These are phyloP conservation scores for Anthracocystis setariae DNA, from an alignment of 1,284 basidiomycete genomes.

Conservation along the genomic window DNA sequence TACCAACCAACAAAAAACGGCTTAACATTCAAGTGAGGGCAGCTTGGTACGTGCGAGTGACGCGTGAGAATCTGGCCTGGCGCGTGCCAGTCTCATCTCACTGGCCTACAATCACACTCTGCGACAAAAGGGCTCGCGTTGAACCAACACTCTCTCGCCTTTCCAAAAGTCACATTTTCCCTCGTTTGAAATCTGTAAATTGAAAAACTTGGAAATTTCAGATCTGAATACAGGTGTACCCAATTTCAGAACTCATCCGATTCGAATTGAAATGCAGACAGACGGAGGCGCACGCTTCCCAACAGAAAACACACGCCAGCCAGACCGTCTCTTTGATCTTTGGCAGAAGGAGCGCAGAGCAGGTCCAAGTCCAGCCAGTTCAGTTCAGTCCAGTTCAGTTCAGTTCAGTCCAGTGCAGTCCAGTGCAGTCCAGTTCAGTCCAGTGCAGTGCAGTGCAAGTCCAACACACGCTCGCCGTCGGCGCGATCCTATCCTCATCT, in stretches of 20 bases:
- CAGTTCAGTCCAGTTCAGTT: too few species aligned
- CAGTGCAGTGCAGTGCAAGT: too few species aligned
- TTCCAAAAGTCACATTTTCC: constrained; percentile 22
- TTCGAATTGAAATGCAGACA: too few species aligned
- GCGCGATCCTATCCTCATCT: constrained; percentile 19
- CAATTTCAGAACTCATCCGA: too few species aligned
- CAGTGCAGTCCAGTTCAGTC: too few species aligned
- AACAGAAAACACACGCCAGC: too few species aligned
- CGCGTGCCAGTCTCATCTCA: constrained; percentile 6
- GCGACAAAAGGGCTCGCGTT: neutral
- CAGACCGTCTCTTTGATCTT: too few species aligned
- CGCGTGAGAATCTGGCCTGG: constrained; percentile 9
- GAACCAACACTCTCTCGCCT: neutral
- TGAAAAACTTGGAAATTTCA: neutral
- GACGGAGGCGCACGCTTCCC: constrained; percentile 4
- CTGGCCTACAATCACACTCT: constrained; percentile 18
- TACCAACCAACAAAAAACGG: too few species aligned
- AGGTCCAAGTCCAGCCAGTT: too few species aligned
- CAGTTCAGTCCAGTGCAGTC: too few species aligned
- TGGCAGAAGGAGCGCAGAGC: too few species aligned
- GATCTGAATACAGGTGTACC: neutral
- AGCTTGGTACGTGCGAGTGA: constrained; percentile 22
- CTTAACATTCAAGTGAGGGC: neutral
- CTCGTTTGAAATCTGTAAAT: neutral
- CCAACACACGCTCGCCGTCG: neutral